These are phyloP conservation scores for Raphanus sativus DNA, from an alignment of 345 rosid genomes.

Conservation along the genomic window DNA sequence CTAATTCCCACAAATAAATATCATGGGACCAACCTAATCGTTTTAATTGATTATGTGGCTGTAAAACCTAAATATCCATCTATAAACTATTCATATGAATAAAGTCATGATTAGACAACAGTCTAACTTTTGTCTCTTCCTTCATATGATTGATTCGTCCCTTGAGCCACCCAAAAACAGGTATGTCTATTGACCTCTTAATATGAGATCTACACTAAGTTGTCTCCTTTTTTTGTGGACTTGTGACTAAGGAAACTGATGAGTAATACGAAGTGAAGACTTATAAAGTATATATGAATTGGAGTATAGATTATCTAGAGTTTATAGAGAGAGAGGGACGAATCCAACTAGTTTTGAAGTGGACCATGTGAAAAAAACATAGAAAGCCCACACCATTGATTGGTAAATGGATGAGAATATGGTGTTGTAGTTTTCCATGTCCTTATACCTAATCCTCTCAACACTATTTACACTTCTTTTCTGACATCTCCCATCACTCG, in stretches of 20 bases:
- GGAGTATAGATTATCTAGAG: conserved; percentile 1
- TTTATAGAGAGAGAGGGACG: conserved; percentile 15
- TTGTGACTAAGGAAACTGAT: conserved; percentile 31
- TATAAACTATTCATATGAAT: conserved; percentile 33
- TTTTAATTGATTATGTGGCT: conserved; percentile 28
- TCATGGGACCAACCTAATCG: conserved; percentile 39
- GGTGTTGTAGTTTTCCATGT: conserved; percentile 38
- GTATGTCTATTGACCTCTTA: conserved; percentile 25
- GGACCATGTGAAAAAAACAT: conserved; percentile 39
- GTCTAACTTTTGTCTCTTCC: conserved; percentile 31
- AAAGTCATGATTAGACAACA: conserved; percentile 28
- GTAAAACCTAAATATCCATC: conserved; percentile 5
- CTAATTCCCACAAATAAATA: conserved; percentile 31
- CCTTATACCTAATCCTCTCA: conserved; percentile 29
- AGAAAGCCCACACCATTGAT: conserved; percentile 41
- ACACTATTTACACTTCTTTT: conserved; percentile 29
- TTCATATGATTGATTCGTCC: conserved; percentile 31
- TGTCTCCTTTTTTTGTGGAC: conserved; percentile 1
- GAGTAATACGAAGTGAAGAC: conserved; percentile 18
- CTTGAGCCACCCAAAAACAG: conserved; percentile 38
- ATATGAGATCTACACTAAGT: conserved; percentile 18
- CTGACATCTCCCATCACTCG: conserved; percentile 38
- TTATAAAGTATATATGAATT: neutral
- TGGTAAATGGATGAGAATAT: conserved; percentile 21
- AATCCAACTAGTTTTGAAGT: conserved; percentile 29